Evolutionary conservation across 1,284 basidiomycete genomes (phyloP).

Genomic region (Exobasidium rhododendri): DNA sequence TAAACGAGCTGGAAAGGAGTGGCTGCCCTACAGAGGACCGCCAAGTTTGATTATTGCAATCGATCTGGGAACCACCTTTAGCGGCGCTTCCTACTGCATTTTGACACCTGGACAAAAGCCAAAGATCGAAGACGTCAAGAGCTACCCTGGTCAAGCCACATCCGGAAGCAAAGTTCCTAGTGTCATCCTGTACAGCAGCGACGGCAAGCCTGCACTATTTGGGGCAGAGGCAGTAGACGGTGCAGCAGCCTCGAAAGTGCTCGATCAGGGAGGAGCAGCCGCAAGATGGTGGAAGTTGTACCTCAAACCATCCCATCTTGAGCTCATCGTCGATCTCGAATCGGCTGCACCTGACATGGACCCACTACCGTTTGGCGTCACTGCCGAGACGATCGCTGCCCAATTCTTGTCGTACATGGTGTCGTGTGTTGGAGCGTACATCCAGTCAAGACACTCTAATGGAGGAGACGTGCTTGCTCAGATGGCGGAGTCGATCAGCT

Average conservation of each 20-base stretch:
- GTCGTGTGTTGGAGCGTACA: conserved; percentile 16
- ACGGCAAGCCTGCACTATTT: conserved; percentile 15
- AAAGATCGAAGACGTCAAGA: conserved; percentile 18
- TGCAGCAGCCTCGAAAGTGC: conserved; percentile 6
- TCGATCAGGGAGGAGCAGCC: conserved; percentile 14
- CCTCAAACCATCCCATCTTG: conserved; percentile 14
- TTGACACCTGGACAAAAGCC: conserved; percentile 18
- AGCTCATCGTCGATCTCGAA: conserved; percentile 10
- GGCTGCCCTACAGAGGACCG: conserved; percentile 17
- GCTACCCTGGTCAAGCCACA: conserved; percentile 15
- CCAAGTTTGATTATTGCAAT: conserved; percentile 19
- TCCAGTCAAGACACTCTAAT: conserved; percentile 11
- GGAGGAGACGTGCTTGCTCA: conserved; percentile 6
- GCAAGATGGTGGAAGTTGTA: conserved; percentile 21
- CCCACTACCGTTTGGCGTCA: conserved; percentile 17
- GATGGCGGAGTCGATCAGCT: conserved; percentile 15
- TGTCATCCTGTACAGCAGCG: conserved; percentile 12
- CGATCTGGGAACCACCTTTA: conserved; percentile 19
- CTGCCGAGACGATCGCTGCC: conserved; percentile 11
- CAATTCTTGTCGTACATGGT: conserved; percentile 20
- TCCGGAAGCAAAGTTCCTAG: conserved; percentile 15
- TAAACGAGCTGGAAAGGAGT: conserved; percentile 11
- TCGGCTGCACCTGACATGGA: conserved; percentile 9
- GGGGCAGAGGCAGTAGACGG: conserved; percentile 17
- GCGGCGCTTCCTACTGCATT: conserved; percentile 20